Conservation (phyloP, 805 yeast species). For the Zygotorulaspora chibaensis region DNA sequence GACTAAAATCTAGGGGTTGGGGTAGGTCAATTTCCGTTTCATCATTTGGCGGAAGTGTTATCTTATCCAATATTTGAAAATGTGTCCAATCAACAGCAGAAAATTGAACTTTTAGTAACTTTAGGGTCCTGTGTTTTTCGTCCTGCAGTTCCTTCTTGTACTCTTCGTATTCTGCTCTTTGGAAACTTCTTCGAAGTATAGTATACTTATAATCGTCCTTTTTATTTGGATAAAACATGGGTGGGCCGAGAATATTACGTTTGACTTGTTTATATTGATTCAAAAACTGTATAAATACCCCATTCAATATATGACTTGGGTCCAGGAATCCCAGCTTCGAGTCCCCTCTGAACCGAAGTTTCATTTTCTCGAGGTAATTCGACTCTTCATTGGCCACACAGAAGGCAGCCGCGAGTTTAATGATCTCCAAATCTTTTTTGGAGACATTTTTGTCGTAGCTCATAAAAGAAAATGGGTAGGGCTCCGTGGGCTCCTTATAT, state of each 20-base stretch:
- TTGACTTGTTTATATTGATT: slow-evolving; percentile 49
- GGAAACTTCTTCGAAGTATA: slow-evolving; percentile 45
- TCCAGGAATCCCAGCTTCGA: slow-evolving; percentile 67
- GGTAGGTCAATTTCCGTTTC: slow-evolving; percentile 43
- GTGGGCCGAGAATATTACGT: slow-evolving; percentile 15
- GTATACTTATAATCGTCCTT: slow-evolving; percentile 30
- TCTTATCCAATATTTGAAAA: slow-evolving; percentile 64
- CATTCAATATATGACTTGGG: slow-evolving; percentile 55
- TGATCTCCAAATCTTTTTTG: slow-evolving; percentile 57
- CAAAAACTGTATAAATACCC: slow-evolving; percentile 45
- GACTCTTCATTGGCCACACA: slow-evolving; percentile 56
- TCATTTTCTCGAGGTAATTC: slow-evolving; percentile 41
- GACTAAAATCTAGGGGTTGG: slow-evolving; percentile 47
- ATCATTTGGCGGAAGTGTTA: slow-evolving; percentile 61
- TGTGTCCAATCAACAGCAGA: slow-evolving; percentile 88
- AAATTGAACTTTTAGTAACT: slow-evolving; percentile 45
- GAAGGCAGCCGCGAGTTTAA: slow-evolving; percentile 68
- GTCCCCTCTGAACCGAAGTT: slow-evolving; percentile 34
- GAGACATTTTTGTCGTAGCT: slow-evolving; percentile 42
- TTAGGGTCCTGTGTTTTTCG: slow-evolving; percentile 35
- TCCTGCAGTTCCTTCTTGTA: slow-evolving; percentile 36
- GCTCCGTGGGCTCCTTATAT: slow-evolving; percentile 24
- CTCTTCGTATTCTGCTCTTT: slow-evolving; percentile 52
- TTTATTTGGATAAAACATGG: slow-evolving; percentile 20
- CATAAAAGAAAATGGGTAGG: slow-evolving; percentile 23